Base-by-base conservation (phyloP, 164 flowering plant genomes). In the Liquidambar formosana region DNA sequence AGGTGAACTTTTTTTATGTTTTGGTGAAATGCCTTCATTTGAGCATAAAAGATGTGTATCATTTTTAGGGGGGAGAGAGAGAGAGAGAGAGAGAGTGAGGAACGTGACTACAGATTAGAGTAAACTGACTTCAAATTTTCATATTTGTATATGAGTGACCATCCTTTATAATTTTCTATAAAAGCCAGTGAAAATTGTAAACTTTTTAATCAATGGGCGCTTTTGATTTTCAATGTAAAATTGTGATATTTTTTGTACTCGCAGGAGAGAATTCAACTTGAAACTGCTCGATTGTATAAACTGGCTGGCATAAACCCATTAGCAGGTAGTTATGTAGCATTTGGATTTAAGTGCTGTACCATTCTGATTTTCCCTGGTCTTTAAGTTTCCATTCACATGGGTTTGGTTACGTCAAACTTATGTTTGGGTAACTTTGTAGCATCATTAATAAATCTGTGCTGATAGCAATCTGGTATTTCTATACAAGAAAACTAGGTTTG, bases 191-290 rank as follows among this genome's bases (percentile, higher is more conserved):
- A 51, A 51, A 51, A 16, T 22, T 1, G 16, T 23, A 26, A 12
- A 10, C 11, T 57, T 4, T 23, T 27, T 23, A 25, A 11, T 43
- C 19, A 45, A n/a, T 57, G 54, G 16, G 49, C n/a, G 22, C 16
- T 1, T 21, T 56, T 28, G 18, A 27, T n/a, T 22, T 52, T 63
- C 2, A 18, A 1, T 77, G 27, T 52, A 18, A n/a, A 25, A 61
- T 51, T 38, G 12, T 38, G 69, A 57, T 16, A n/a, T n/a, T 33
- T 8, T 61, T 1, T 81, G 22, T 71, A 10, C 59, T 69, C 76
- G 73, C 90, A 95, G 99, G 99, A 95, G 77, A 85, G 79, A 71
- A 90, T 95, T 80, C 97, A 95, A 71, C 85, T 88, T 54, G 97
- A 95, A 82, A 91, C 96, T 41, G 97, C 97, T 58, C 89, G 96